Evolutionary conservation across 1,139 yeast genomes (phyloP).

Genomic region (Chernovozyma sophiae-reginae): DNA sequence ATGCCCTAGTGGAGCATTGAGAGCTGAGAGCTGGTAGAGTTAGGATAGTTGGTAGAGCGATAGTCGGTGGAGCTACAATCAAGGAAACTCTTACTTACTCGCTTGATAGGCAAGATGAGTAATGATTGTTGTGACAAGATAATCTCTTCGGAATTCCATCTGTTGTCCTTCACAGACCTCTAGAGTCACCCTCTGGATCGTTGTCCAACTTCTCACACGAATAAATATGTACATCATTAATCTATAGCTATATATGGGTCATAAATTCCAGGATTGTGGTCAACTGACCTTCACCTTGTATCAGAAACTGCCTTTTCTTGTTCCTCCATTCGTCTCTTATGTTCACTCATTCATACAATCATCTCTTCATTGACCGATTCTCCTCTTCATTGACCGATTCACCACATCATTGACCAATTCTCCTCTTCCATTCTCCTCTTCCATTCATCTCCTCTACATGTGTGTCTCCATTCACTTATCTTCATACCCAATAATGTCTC

Average conservation of each 20-base stretch:
- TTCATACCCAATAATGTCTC: constrained; percentile 60
- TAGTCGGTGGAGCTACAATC: no score
- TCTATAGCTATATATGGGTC: neutral
- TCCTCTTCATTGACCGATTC: neutral
- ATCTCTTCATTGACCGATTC: neutral
- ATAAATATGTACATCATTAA: neutral
- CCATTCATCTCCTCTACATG: neutral
- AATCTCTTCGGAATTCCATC: no score
- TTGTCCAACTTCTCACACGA: no score
- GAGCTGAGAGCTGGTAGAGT: no score
- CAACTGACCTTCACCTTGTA: neutral
- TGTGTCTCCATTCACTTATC: constrained; percentile 1
- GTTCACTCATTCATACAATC: neutral
- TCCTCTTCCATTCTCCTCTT: no score
- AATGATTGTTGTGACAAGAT: no score
- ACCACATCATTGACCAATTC: neutral
- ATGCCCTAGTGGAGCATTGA: no score
- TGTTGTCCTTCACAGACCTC: no score
- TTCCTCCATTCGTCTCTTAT: neutral
- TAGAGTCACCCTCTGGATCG: no score
- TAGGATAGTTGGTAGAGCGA: no score
- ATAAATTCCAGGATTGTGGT: neutral
- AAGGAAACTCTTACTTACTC: no score
- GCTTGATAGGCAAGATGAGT: no score
- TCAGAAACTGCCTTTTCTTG: neutral